phyloP scores from a whole-genome alignment of 352 stramenopile species.

The Phytophthora colocasiae region DNA sequence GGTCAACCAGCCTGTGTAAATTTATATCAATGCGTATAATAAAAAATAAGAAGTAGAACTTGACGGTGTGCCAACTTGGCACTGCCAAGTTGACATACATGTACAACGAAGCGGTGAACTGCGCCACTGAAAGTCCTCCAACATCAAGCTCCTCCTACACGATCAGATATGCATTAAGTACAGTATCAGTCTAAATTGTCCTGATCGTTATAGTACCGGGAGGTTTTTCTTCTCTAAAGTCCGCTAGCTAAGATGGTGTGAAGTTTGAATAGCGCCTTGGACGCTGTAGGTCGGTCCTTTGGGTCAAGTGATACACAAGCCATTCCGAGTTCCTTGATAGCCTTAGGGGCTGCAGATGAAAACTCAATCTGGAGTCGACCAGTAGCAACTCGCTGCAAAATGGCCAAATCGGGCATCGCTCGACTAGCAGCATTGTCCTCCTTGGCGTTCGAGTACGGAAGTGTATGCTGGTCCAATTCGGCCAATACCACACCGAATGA shows the following conservation, averaged over 20 bases:
- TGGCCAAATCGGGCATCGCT: constrained; percentile 41
- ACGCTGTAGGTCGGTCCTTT: constrained; percentile 40
- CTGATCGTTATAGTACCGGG: constrained; percentile 11
- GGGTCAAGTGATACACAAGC: constrained; percentile 51
- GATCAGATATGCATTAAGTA: too few relatives aligned
- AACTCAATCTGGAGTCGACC: constrained; percentile 50
- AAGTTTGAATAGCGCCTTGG: constrained; percentile 51
- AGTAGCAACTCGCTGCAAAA: constrained; percentile 57
- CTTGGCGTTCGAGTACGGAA: constrained; percentile 43
- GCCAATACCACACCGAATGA: constrained; percentile 54
- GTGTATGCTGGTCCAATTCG: constrained; percentile 42
- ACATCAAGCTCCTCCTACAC: too few relatives aligned
- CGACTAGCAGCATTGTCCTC: constrained; percentile 29
- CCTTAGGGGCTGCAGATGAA: constrained; percentile 25
- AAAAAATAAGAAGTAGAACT: too few relatives aligned
- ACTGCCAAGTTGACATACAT: too few relatives aligned
- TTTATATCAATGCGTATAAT: too few relatives aligned
- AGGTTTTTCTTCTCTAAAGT: constrained; percentile 12
- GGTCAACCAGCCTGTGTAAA: too few relatives aligned
- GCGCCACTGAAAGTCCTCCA: too few relatives aligned
- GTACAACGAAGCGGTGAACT: too few relatives aligned
- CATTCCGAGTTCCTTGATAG: constrained; percentile 39
- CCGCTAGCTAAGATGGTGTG: constrained; percentile 40
- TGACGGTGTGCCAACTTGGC: too few relatives aligned
- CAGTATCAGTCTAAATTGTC: constrained; percentile 5